Conservation (phyloP, 1,284 basidiomycete genomes). For the Austroboletus novae-zelandiae region DNA sequence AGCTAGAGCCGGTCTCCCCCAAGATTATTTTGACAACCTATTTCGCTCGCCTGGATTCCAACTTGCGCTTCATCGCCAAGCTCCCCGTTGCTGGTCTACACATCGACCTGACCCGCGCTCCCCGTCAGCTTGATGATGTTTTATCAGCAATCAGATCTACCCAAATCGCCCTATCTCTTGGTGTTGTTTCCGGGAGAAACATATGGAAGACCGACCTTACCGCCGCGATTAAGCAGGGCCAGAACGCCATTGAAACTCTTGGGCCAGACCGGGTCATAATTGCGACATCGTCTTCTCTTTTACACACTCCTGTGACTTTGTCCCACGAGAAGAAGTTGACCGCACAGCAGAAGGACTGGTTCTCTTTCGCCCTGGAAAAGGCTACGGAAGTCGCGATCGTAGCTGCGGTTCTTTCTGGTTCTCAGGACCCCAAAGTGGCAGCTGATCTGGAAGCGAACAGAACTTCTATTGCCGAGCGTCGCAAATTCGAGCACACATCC, state of each 20-base stretch:
- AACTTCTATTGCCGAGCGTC: slow-evolving; percentile 90
- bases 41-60: slow-evolving; percentile 95
- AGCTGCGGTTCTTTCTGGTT: slow-evolving; percentile 79
- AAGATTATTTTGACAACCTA: slow-evolving; percentile 95
- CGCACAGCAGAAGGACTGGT: slow-evolving; percentile 93
- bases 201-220: slow-evolving; percentile 99
- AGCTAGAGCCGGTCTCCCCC: slow-evolving; percentile 81
- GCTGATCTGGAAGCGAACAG: slow-evolving; percentile 86
- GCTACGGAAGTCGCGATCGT: slow-evolving; percentile 88
- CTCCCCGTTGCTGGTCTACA: slow-evolving; percentile 95
- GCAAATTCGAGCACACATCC: slow-evolving; percentile 93
- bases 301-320: slow-evolving; percentile 97
- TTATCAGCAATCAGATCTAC: slow-evolving; percentile 84
- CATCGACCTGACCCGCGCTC: slow-evolving; percentile 95
- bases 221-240: slow-evolving; percentile 78
- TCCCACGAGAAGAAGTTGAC: slow-evolving; percentile 93
- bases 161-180: slow-evolving; percentile 85
- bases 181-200: slow-evolving; percentile 97
- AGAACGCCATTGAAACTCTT: slow-evolving; percentile 83
- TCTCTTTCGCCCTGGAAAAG: slow-evolving; percentile 99
- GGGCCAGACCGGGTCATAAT: slow-evolving; percentile 89
- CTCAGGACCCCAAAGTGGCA: slow-evolving; percentile 70
- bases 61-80: slow-evolving; percentile 87
- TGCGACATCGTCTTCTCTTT: slow-evolving; percentile 95
- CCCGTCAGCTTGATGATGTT: slow-evolving; percentile 85